Percentiles rank a stretch among this genome's conserved stretches.
Conservation (phyloP, 1,284 basidiomycete genomes). For the Vanrija humicola region DNA sequence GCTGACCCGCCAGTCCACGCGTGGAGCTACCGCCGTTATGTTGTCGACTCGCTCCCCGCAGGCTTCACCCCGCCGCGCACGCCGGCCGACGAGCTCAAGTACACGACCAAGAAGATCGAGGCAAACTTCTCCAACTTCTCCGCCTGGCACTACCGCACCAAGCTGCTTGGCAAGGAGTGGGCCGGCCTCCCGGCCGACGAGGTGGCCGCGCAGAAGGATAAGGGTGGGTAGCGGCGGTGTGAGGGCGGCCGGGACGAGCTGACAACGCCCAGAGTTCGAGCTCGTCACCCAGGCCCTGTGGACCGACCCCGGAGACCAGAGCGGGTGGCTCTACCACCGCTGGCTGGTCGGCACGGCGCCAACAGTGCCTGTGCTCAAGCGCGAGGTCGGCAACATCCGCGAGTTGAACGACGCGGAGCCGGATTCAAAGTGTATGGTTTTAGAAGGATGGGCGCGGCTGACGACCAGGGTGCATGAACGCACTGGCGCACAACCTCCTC, state of each 20-base stretch:
- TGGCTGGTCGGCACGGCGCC: constrained; percentile 81
- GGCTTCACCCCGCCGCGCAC: constrained; percentile 49
- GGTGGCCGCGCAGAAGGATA: constrained; percentile 57
- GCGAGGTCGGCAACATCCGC: constrained; percentile 77
- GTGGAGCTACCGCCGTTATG: constrained; percentile 85
- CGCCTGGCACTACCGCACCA: constrained; percentile 96
- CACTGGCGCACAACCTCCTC: constrained; percentile 70
- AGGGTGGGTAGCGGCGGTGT: constrained; percentile 53
- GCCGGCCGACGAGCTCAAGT: constrained; percentile 61
- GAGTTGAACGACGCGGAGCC: constrained; percentile 87
- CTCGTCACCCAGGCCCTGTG: constrained; percentile 90
- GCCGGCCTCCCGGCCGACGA: constrained; percentile 55
- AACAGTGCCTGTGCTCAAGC: constrained; percentile 57
- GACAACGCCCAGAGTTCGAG: constrained; percentile 67
- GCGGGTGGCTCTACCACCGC: constrained; percentile 95
- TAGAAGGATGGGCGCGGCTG: background rate
- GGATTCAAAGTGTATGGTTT: constrained; percentile 78
- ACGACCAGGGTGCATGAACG: constrained; percentile 81
- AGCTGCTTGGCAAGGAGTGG: constrained; percentile 71
- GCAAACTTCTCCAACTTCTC: constrained; percentile 96
- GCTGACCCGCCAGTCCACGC: constrained; percentile 64
- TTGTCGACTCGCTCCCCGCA: constrained; percentile 64
- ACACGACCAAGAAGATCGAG: constrained; percentile 86
- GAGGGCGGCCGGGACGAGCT: background rate
- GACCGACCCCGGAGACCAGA: constrained; percentile 93